Evolutionary conservation across 805 yeast genomes (phyloP).

Genomic region (Ogataea kodamae): DNA sequence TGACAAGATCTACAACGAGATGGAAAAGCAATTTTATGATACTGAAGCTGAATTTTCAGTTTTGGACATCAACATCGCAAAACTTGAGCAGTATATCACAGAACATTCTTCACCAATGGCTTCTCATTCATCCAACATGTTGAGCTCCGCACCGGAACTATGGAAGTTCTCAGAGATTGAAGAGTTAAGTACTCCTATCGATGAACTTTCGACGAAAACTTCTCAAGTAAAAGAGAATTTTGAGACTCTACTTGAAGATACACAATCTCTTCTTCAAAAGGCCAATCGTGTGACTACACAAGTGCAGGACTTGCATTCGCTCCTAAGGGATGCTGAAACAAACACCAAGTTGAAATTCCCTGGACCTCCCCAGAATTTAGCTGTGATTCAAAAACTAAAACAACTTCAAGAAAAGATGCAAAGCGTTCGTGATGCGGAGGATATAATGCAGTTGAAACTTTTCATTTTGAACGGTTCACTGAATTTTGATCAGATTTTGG

Average conservation of each 20-base stretch:
- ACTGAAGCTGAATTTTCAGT: slow-evolving; percentile 30
- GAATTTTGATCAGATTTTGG: slow-evolving; percentile 30
- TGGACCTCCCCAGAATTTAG: slow-evolving; percentile 21
- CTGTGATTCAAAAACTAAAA: slow-evolving; percentile 18
- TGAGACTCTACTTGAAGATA: neutral
- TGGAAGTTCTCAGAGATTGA: slow-evolving; percentile 33
- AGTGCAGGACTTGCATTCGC: slow-evolving; percentile 1
- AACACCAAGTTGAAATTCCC: neutral
- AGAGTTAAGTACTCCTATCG: slow-evolving; percentile 17
- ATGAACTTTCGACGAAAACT: neutral
- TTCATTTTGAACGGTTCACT: slow-evolving; percentile 26
- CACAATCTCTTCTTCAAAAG: neutral
- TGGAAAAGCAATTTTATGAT: slow-evolving; percentile 30
- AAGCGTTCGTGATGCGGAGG: slow-evolving; percentile 13
- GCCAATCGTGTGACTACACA: slow-evolving; percentile 1
- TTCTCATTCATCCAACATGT: slow-evolving; percentile 22
- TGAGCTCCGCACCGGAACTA: slow-evolving; percentile 22
- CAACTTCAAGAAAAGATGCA: slow-evolving; percentile 16
- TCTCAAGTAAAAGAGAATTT: slow-evolving; percentile 1
- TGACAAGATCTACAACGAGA: slow-evolving; percentile 21
- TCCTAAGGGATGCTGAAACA: slow-evolving; percentile 2
- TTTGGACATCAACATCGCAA: slow-evolving; percentile 21
- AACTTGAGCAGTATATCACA: slow-evolving; percentile 21
- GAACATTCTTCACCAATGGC: slow-evolving; percentile 22
- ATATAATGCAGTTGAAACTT: slow-evolving; percentile 24